Evolutionary conservation across 2,329 filamentous ascomycete genomes (phyloP).

Genomic region (Colletotrichum godetiae): DNA sequence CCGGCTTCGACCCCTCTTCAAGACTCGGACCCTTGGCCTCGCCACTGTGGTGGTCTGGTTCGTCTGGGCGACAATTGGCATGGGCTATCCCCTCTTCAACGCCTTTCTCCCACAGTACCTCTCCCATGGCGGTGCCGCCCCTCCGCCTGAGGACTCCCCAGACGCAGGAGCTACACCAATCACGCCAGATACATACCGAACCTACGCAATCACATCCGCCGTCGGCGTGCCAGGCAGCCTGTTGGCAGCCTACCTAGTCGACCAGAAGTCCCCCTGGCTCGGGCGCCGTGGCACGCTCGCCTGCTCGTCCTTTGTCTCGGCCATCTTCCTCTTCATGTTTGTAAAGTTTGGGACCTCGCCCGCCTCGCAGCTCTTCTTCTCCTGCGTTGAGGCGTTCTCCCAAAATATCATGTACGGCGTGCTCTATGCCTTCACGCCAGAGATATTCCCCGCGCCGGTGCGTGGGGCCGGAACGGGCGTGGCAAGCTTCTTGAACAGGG

Average conservation of each 20-base stretch:
- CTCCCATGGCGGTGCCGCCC: slow-evolving; percentile 61
- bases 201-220: slow-evolving; percentile 84
- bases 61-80: slow-evolving; percentile 84
- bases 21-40: slow-evolving; percentile 60
- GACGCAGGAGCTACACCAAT: slow-evolving; percentile 44
- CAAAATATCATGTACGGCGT: slow-evolving; percentile 85
- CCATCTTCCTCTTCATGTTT: slow-evolving; percentile 76
- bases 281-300: slow-evolving; percentile 81
- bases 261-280: slow-evolving; percentile 69
- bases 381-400: slow-evolving; percentile 76
- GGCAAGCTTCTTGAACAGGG: slow-evolving; percentile 76
- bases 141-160: slow-evolving; percentile 45
- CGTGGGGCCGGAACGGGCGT: slow-evolving; percentile 80
- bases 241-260: slow-evolving; percentile 78
- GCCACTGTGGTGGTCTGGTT: slow-evolving; percentile 76
- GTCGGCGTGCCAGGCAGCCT: slow-evolving; percentile 82
- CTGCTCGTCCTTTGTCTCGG: slow-evolving; percentile 73
- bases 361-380: slow-evolving; percentile 71
- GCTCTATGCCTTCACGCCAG: slow-evolving; percentile 81
- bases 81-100: slow-evolving; percentile 91
- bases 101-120: slow-evolving; percentile 91
- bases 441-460: slow-evolving; percentile 79
- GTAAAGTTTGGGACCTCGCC: slow-evolving; percentile 68
- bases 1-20: slow-evolving; percentile 75
- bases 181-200: slow-evolving; percentile 73